Evolutionary conservation across 2,329 filamentous ascomycete genomes (phyloP).

Genomic region (Aspergillus candidus): DNA sequence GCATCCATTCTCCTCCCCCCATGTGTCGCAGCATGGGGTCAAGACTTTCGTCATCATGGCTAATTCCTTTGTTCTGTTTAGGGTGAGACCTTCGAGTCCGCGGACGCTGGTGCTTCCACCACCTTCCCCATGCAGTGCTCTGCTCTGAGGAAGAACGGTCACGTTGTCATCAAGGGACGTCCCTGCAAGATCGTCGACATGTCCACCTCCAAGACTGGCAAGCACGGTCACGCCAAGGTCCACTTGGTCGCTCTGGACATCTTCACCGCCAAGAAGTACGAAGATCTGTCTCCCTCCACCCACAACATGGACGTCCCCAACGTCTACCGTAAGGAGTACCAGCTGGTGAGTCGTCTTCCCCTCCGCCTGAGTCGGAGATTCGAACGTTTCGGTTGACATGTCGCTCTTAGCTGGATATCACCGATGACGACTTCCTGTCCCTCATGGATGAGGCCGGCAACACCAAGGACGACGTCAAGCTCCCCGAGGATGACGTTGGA

Average conservation of each 20-base stretch:
- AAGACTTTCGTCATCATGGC: not conserved
- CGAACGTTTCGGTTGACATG: not conserved
- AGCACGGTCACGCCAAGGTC: constrained; percentile 99
- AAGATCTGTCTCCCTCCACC: constrained; percentile 98
- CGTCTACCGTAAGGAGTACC: constrained; percentile 83
- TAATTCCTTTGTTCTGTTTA: constrained; percentile 33
- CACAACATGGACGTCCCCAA: constrained; percentile 83
- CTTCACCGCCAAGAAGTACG: constrained; percentile 99
- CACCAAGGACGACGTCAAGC: constrained; percentile 90
- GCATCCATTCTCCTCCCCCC: not conserved
- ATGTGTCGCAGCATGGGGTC: not conserved
- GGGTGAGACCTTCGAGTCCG: constrained; percentile 79
- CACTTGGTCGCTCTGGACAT: constrained; percentile 97
- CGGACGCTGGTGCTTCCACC: constrained; percentile 89
- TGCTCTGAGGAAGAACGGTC: constrained; percentile 98
- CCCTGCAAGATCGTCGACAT: constrained; percentile 99
- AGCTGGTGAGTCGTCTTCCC: constrained; percentile 65
- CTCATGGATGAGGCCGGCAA: constrained; percentile 82
- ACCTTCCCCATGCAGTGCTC: constrained; percentile 99
- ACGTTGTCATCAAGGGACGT: constrained; percentile 96
- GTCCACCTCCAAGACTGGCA: constrained; percentile 99
- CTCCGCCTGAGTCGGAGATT: not conserved
- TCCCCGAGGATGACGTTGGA: constrained; percentile 84
- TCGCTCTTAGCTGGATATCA: constrained; percentile 70
- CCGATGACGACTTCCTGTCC: constrained; percentile 89